phyloP scores from a whole-genome alignment of 148 eudicot species.

The Talinum fruticosum region DNA sequence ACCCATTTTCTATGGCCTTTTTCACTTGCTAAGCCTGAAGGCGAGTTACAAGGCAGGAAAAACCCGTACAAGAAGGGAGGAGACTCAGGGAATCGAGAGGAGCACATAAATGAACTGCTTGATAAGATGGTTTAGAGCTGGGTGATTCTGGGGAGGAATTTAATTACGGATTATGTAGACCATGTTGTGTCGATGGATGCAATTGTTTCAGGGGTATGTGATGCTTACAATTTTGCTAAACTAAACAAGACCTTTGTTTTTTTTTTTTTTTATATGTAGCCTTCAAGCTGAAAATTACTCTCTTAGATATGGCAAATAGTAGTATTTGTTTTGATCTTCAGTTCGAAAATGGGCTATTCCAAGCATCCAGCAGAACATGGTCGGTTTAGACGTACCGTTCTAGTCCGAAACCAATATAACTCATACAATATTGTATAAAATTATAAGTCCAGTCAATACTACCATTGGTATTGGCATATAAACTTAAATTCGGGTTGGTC shows the following conservation, averaged over 20 bases:
- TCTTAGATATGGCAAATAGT: background rate
- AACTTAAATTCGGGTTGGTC: no score
- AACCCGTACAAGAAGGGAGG: slow-evolving; percentile 62
- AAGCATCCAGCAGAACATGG: no score
- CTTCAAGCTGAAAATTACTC: background rate
- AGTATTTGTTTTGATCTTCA: background rate
- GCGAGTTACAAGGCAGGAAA: slow-evolving; percentile 58
- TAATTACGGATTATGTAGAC: slow-evolving; percentile 13
- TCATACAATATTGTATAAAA: no score
- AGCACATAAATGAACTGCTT: slow-evolving; percentile 62
- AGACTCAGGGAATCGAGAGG: slow-evolving; percentile 72
- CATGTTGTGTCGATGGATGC: slow-evolving; percentile 9
- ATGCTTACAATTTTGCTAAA: slow-evolving; percentile 5
- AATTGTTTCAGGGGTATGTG: background rate
- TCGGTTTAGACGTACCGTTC: no score
- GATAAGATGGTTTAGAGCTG: slow-evolving; percentile 63
- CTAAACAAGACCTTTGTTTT: background rate
- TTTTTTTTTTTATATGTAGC: background rate
- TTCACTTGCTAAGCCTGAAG: slow-evolving; percentile 58
- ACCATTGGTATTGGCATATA: no score
- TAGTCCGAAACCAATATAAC: no score
- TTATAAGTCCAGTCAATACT: no score
- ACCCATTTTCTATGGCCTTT: slow-evolving; percentile 56
- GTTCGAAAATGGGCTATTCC: background rate
- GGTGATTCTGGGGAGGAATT: background rate